Evolutionary conservation across 2,329 filamentous ascomycete species (phyloP).

Genomic region (Botrytis tulipae): DNA sequence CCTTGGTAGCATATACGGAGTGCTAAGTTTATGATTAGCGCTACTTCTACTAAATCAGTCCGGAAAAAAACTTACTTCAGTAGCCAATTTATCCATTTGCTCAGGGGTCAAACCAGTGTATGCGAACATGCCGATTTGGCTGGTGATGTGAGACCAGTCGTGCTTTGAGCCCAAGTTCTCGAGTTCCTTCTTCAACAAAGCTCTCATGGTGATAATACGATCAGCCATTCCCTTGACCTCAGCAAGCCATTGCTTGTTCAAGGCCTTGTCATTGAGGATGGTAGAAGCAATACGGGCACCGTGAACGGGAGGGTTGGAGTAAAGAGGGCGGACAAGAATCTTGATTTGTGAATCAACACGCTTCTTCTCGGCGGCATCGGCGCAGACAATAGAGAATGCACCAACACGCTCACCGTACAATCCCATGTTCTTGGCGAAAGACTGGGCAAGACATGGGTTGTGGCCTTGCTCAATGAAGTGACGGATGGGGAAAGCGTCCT

Average conservation of each 20-base stretch:
- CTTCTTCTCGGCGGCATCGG: conserved; percentile 86
- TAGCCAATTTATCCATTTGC: conserved; percentile 87
- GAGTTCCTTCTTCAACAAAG: conserved; percentile 89
- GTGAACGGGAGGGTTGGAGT: conserved; percentile 98
- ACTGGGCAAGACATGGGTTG: conserved; percentile 83
- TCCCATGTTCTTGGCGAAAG: conserved; percentile 99
- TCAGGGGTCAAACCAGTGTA: conserved; percentile 90
- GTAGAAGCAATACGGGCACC: conserved; percentile 90
- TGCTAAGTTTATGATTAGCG: conserved; percentile 49
- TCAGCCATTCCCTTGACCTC: conserved; percentile 99
- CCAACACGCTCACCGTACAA: conserved; percentile 98
- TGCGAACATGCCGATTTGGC: conserved; percentile 99
- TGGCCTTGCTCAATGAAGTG: conserved; percentile 93
- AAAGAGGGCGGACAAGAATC: conserved; percentile 93
- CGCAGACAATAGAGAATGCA: conserved; percentile 89
- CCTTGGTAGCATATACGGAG: conserved; percentile 96
- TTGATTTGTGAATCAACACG: conserved; percentile 97
- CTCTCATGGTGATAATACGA: conserved; percentile 98
- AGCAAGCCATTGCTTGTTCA: conserved; percentile 91
- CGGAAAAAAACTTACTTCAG: conserved; percentile 61
- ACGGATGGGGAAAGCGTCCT: conserved; percentile 89
- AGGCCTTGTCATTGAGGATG: conserved; percentile 80
- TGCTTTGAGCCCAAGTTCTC: conserved; percentile 93
- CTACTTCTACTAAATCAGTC: conserved; percentile 25
- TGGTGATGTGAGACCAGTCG: conserved; percentile 98